Conservation (phyloP, 1,139 yeast species). For the Saccharomycopsis crataegensis region DNA sequence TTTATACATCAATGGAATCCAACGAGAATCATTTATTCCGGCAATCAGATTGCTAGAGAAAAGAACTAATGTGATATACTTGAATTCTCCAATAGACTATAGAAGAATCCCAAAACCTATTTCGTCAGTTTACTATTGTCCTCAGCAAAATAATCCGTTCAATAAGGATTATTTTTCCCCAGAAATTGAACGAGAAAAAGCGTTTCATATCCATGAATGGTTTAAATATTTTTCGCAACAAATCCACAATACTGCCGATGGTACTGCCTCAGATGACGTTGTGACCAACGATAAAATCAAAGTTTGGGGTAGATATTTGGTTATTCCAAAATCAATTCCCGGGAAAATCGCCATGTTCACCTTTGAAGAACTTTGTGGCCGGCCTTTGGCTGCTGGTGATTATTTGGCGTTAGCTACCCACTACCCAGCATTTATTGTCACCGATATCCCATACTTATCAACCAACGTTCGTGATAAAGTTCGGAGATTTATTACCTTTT, state of each 20-base stretch:
- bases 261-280: constrained; percentile 16
- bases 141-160: constrained; percentile 46
- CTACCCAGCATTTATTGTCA: constrained; percentile 71
- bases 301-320: constrained; percentile 85
- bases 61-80: constrained; percentile 66
- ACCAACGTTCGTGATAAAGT: constrained; percentile 75
- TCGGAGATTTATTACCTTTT: constrained; percentile 82
- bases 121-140: constrained; percentile 72
- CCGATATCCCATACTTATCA: constrained; percentile 85
- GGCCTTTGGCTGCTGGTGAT: constrained; percentile 92
- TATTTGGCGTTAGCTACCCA: constrained; percentile 76
- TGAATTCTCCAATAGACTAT: constrained; percentile 91
- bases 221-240: constrained; percentile 60
- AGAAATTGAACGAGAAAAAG: constrained; percentile 43
- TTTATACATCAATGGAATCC: constrained; percentile 86
- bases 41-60: constrained; percentile 75
- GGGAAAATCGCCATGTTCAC: constrained; percentile 85
- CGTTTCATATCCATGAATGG: constrained; percentile 73
- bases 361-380: constrained; percentile 78
- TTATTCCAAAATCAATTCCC: constrained; percentile 69
- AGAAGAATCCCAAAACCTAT: constrained; percentile 80
- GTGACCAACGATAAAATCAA: constrained; percentile 20
- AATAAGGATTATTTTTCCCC: constrained; percentile 36
- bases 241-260: constrained; percentile 10
- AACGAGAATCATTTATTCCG: constrained; percentile 83